These are phyloP conservation scores for Annulohypoxylon nitens DNA, from an alignment of 495 filamentous ascomycete genomes.

Conservation along the genomic window DNA sequence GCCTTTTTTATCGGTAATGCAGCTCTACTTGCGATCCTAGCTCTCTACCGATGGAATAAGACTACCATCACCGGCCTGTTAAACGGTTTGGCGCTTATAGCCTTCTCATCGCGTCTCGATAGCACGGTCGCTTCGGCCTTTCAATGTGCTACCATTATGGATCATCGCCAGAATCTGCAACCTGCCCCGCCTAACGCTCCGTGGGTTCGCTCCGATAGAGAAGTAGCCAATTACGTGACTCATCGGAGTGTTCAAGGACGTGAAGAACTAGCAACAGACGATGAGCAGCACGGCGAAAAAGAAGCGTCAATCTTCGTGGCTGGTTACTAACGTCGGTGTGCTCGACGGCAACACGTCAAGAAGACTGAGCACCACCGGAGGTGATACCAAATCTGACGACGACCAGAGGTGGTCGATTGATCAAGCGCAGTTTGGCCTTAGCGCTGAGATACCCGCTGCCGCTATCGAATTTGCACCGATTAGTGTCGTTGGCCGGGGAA, in stretches of 20 bases:
- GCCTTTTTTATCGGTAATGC: slow-evolving; percentile 37
- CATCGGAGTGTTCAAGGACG: slow-evolving; percentile 38
- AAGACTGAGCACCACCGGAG: background rate
- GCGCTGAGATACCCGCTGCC: slow-evolving; percentile 42
- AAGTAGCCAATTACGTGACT: slow-evolving; percentile 41
- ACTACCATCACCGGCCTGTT: slow-evolving; percentile 48
- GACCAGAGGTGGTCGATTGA: slow-evolving; percentile 36
- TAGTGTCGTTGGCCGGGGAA: slow-evolving; percentile 29
- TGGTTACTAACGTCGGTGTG: slow-evolving; percentile 46
- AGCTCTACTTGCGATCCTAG: slow-evolving; percentile 27
- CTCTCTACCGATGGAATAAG: slow-evolving; percentile 34
- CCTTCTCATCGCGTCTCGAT: slow-evolving; percentile 34
- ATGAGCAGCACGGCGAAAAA: slow-evolving; percentile 37
- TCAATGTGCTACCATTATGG: slow-evolving; percentile 10
- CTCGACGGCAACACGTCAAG: slow-evolving; percentile 30
- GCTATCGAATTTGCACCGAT: slow-evolving; percentile 39
- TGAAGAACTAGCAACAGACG: slow-evolving; percentile 33
- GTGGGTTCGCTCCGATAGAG: slow-evolving; percentile 27
- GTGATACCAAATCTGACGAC: slow-evolving; percentile 2
- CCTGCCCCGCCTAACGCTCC: slow-evolving; percentile 29
- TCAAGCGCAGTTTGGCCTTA: slow-evolving; percentile 41
- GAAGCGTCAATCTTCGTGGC: slow-evolving; percentile 42
- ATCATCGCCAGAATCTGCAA: slow-evolving; percentile 30
- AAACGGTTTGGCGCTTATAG: slow-evolving; percentile 32
- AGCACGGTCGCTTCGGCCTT: slow-evolving; percentile 18